Evolutionary conservation across 192 early-diverging fungal species (phyloP), one percentile per base, ranked within the genome.

Genomic region (Phycomyces nitens): DNA sequence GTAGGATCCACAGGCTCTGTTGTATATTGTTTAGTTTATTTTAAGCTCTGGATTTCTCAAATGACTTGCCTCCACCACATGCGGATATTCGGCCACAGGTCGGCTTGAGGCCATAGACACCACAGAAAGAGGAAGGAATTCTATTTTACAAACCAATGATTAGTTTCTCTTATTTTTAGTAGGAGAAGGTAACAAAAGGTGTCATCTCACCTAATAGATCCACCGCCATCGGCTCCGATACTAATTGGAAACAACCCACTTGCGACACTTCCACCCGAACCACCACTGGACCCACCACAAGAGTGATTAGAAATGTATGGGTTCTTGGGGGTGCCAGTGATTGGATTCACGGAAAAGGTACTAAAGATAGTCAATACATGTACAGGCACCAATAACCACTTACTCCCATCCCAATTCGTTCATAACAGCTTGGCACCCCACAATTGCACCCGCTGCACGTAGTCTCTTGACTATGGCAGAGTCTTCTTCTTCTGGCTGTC

Each of bases 61-160:
- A n/a, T n/a, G 2, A 55, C 57, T 62, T 55, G 69, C 75, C 78
- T 34, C 76, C 79, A 18, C 88, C 88, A 1, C 38, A 41, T n/a
- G 54, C 58, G 11, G 86, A 82, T 21, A 90, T 60, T 29, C 91
- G 77, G n/a, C 79, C 85, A 39, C 75, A 76, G 10, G 91, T 93
- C 0, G 88, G 79, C 53, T 93, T 93, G 40, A 93, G 66, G 8
- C 89, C 91, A 69, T 82, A 93, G 18, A 90, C 60, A 20, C 91
- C 91, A 74, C 84, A 88, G 63, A 84, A 88, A 1, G 88, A 62
- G 1, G 86, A 73, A 21, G 91, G 91, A 47, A 90, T 80, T 38
- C 89, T 74, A 49, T 34, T 24, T 14, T 44, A 5, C 29, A 39
- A n/a, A n/a, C n/a, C 16, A 44, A 16, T n/a, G 27, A 20, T 24